phyloP scores from a whole-genome alignment of 169 alveolate genomes.

The Plasmodium gaboni region DNA sequence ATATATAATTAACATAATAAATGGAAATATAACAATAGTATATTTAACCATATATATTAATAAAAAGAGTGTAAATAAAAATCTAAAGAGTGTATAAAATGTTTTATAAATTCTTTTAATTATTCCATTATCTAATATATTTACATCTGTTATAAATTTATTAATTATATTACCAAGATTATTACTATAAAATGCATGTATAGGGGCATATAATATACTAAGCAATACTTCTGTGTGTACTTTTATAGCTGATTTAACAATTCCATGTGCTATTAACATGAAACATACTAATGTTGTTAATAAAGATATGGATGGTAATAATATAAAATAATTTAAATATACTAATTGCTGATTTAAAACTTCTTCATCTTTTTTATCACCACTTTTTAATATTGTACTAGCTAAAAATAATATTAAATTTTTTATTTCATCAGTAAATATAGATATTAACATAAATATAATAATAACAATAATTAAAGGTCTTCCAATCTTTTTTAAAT shows the following conservation, averaged over 20 bases:
- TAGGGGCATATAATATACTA: conserved; percentile 79
- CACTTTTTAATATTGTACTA: conserved; percentile 20
- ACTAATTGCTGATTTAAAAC: not conserved
- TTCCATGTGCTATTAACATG: conserved; percentile 72
- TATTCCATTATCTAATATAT: conserved; percentile 79
- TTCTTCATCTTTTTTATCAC: conserved; percentile 13
- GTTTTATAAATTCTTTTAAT: conserved; percentile 78
- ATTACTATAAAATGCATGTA: conserved; percentile 79
- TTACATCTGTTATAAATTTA: conserved; percentile 79
- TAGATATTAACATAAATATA: conserved; percentile 33
- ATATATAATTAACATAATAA: conserved; percentile 44
- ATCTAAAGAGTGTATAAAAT: conserved; percentile 58
- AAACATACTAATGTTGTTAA: conserved; percentile 20
- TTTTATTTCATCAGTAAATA: conserved; percentile 62
- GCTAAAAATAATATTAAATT: conserved; percentile 30
- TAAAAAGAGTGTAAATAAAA: conserved; percentile 57
- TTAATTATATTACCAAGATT: conserved; percentile 80
- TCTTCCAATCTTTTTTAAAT: conserved; percentile 33
- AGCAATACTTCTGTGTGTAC: conserved; percentile 76
- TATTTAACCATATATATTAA: conserved; percentile 57
- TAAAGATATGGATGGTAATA: conserved; percentile 54
- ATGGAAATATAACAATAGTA: conserved; percentile 34
- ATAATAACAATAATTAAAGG: conserved; percentile 13
- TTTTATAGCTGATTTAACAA: conserved; percentile 68
- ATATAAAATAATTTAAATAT: conserved; percentile 18